Evolutionary conservation across 495 filamentous ascomycete genomes (phyloP).

Genomic region (Neurospora tetraspora): DNA sequence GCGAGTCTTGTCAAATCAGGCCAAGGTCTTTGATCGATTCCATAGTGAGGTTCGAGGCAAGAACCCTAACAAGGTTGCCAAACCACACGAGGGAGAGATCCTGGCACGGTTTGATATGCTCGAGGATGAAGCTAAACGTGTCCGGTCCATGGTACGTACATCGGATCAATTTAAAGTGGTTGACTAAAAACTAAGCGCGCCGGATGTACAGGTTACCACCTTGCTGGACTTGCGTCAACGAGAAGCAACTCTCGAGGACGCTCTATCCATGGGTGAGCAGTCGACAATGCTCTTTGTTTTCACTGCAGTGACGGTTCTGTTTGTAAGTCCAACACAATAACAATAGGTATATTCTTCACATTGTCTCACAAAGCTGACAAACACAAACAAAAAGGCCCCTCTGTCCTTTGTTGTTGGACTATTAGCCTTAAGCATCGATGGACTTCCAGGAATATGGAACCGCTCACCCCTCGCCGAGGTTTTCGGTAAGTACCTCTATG

Average conservation of each 20-base stretch:
- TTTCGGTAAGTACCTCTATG: neutral
- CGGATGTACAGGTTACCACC: neutral
- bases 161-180: neutral
- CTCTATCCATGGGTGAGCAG: constrained; percentile 4
- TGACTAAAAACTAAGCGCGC: neutral
- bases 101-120: constrained; percentile 1
- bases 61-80: neutral
- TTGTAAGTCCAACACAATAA: neutral
- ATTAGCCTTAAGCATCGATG: neutral
- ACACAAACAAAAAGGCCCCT: neutral
- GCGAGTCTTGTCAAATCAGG: constrained; percentile 2
- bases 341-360: neutral
- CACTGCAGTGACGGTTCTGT: constrained; percentile 4
- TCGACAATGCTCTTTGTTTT: constrained; percentile 8
- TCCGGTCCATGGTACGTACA: constrained; percentile 3
- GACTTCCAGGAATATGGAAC: constrained; percentile 1
- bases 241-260: constrained; percentile 4
- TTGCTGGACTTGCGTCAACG: constrained; percentile 2
- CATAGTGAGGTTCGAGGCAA: neutral
- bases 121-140: constrained; percentile 2
- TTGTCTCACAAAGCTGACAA: neutral
- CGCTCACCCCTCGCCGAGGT: constrained; percentile 1
- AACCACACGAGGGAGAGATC: neutral
- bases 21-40: neutral
- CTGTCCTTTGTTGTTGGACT: constrained; percentile 5